phyloP scores from a whole-genome alignment of 257 asterid species.

The Rehmannia glutinosa region DNA sequence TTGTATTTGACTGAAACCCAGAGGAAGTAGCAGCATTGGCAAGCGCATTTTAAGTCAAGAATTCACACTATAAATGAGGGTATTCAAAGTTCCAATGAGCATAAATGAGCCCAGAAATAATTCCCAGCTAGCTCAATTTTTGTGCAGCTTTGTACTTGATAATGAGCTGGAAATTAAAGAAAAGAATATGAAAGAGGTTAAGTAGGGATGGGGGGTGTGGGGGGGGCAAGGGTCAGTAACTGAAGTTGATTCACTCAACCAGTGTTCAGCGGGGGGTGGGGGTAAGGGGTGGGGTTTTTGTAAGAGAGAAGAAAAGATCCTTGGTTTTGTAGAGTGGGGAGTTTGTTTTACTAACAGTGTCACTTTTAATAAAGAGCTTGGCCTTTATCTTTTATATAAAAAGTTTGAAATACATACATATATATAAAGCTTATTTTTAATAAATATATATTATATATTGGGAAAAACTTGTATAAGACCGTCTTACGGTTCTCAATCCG shows the following conservation, averaged over 20 bases:
- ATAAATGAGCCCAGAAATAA: constrained; percentile 8
- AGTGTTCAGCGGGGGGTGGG: constrained; percentile 8
- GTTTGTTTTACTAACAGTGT: neutral
- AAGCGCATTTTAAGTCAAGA: constrained; percentile 23
- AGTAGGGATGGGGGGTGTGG: neutral
- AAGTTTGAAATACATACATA: too few species aligned
- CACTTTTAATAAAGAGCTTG: too few species aligned
- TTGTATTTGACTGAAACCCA: neutral
- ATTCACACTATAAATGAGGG: constrained; percentile 27
- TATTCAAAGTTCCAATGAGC: constrained; percentile 14
- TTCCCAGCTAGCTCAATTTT: neutral
- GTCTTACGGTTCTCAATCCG: too few species aligned
- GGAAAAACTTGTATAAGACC: too few species aligned
- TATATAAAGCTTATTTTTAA: too few species aligned
- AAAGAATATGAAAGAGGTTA: neutral
- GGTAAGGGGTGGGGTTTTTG: neutral
- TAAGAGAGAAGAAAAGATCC: too few species aligned
- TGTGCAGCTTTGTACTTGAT: constrained; percentile 10
- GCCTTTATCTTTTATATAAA: too few species aligned
- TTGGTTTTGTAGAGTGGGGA: neutral
- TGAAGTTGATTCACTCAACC: constrained; percentile 25
- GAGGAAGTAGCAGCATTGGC: constrained; percentile 29
- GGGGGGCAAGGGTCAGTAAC: constrained; percentile 6
- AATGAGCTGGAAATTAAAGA: constrained; percentile 28
- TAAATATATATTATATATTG: too few species aligned